A percentile compares a stretch with the other conserved stretches of the same genome.
phyloP scores from a whole-genome alignment of 495 filamentous ascomycete genomes.

The Margaritispora aquatica region DNA sequence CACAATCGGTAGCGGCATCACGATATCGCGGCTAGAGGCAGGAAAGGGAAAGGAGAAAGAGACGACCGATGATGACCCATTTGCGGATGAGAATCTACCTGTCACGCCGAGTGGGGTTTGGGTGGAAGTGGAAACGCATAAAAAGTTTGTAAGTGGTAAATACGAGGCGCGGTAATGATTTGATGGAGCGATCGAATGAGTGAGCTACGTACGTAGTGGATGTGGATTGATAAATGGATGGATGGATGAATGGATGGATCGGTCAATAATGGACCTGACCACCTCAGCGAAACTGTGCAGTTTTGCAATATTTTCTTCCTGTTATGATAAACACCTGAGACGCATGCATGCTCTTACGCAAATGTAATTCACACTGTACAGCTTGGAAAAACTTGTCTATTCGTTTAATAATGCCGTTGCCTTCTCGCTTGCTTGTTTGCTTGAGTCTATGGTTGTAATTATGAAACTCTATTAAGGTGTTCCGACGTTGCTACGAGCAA shows the following conservation, averaged over 20 bases:
- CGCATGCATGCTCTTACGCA: too few relatives aligned
- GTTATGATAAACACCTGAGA: too few relatives aligned
- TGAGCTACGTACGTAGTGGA: not conserved
- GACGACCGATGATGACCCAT: constrained; percentile 21
- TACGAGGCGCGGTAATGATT: constrained; percentile 46
- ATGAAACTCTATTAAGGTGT: too few relatives aligned
- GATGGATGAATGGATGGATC: not conserved
- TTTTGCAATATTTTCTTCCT: too few relatives aligned
- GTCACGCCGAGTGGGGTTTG: constrained; percentile 46
- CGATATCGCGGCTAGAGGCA: constrained; percentile 17
- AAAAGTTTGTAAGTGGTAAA: constrained; percentile 74
- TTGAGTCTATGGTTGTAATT: too few relatives aligned
- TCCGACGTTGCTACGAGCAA: too few relatives aligned
- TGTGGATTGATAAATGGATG: not conserved
- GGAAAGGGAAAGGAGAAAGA: constrained; percentile 21
- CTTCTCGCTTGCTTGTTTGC: too few relatives aligned
- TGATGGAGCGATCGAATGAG: not conserved
- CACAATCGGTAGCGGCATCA: constrained; percentile 14
- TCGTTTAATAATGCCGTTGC: too few relatives aligned
- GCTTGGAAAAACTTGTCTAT: too few relatives aligned
- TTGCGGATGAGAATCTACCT: constrained; percentile 22
- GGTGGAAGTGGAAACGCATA: constrained; percentile 64
- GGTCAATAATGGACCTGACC: too few relatives aligned
- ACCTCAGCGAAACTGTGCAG: too few relatives aligned
- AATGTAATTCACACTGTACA: too few relatives aligned